Base-by-base conservation (phyloP, 2,329 filamentous ascomycete genomes). In the Fusarium sp. region DNA sequence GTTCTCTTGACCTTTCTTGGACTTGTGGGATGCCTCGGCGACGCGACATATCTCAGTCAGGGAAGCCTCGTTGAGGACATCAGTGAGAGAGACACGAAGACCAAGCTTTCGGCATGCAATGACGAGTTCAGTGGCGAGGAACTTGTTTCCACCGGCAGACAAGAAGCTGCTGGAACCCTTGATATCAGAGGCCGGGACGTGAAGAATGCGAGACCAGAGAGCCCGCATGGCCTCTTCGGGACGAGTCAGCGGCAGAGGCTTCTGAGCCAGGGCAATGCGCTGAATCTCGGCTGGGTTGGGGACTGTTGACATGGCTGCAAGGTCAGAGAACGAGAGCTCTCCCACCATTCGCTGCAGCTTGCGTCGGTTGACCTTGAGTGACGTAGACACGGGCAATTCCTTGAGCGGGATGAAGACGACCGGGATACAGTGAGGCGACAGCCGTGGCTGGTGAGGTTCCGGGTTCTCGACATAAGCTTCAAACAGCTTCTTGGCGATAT, bases 331-430 rank as follows among this genome's bases (percentile, higher is more conserved):
- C 0, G 83, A 82, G 10, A 86, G 64, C 0, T 80, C 79, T 1
- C 80, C 71, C 30, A 84, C 82, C 63, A 84, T 79, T 65, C 81
- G 83, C 60, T 84, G 83, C 8, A 88, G 80, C 55, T 82, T 82
- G 16, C 81, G 78, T 2, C 85, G 80, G 67, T 88, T 84, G 41
- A 88, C 80, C 68, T 88, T 86, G 55, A 88, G 79, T 0, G 85
- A 85, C 0, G 82, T 78, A 0, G 85, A 87, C 23, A 87, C 72
- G 0, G 87, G 87, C 18, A 88, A 79, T 11, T 79, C 73, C 47
- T 80, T 80, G 23, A 88, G 76, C 0, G 86, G 86, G 3, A 89
- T 80, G 51, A 85, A 88, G 3, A 84, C 78, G 1, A 80, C 77
- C 0, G 86, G 86, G n/a, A 87, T 77, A 72, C 83, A 82, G 53